Conservation (phyloP, 2,329 filamentous ascomycete genomes). For the Magnaporthiopsis rhizophila region DNA sequence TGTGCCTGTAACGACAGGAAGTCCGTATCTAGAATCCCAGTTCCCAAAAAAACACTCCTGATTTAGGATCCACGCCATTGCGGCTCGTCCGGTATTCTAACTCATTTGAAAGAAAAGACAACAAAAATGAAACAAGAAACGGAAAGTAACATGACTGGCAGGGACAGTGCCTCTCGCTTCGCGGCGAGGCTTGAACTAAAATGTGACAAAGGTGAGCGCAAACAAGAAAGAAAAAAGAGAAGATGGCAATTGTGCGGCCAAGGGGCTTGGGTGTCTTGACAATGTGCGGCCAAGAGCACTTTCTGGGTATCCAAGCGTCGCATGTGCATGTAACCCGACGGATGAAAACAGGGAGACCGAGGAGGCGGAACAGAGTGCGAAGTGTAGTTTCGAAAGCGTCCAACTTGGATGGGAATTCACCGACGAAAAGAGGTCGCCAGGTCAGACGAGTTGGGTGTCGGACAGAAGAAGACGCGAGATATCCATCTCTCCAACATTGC, state of each 20-base stretch:
- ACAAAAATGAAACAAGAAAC: conserved; percentile 1
- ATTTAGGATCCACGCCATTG: conserved; percentile 3
- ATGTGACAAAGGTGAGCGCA: background rate
- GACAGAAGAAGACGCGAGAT: conserved; percentile 53
- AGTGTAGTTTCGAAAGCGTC: background rate
- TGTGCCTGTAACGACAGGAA: conserved; percentile 15
- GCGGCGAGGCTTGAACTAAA: background rate
- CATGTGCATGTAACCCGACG: background rate
- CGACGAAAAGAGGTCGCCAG: background rate
- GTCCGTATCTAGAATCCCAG: conserved; percentile 8
- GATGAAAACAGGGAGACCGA: background rate
- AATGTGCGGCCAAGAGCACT: background rate
- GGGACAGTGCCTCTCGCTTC: background rate
- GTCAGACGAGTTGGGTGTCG: conserved; percentile 27
- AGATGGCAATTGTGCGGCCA: background rate
- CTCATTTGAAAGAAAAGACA: conserved; percentile 2
- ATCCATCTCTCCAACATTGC: conserved; percentile 49
- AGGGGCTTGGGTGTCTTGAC: background rate
- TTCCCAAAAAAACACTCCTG: background rate
- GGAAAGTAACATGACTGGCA: background rate
- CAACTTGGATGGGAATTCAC: background rate
- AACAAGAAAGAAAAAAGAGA: background rate
- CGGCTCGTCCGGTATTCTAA: conserved; percentile 8
- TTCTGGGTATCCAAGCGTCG: background rate
- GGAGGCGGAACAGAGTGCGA: background rate